Evolutionary conservation across 1,139 yeast genomes (phyloP).

Genomic region (Candida smagusa): DNA sequence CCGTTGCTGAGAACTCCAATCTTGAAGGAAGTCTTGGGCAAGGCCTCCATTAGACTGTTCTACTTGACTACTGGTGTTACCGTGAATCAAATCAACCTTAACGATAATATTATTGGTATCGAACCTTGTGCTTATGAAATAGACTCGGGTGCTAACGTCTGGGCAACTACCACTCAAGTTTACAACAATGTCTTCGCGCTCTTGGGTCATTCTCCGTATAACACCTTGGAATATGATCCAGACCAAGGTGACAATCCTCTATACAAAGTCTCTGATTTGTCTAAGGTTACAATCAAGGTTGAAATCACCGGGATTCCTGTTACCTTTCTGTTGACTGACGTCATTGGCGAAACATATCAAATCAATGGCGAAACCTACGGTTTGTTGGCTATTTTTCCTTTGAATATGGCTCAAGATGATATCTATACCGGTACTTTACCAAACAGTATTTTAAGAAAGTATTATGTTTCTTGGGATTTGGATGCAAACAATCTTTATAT

Average conservation of each 20-base stretch:
- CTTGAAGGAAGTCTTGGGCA: conserved; percentile 11
- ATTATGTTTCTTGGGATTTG: conserved; percentile 20
- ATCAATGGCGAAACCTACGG: conserved; percentile 14
- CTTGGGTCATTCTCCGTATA: conserved; percentile 12
- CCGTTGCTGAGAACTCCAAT: conserved; percentile 18
- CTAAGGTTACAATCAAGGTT: conserved; percentile 9
- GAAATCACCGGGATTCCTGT: conserved; percentile 20
- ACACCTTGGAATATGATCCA: conserved; percentile 3
- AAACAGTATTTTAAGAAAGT: conserved; percentile 16
- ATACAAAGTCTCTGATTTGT: conserved; percentile 5
- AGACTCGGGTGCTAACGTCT: conserved; percentile 20
- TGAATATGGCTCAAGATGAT: conserved; percentile 13
- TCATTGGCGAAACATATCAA: conserved; percentile 12
- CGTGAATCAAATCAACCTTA: conserved; percentile 15
- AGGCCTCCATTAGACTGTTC: conserved; percentile 7
- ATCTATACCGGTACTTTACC: conserved; percentile 19
- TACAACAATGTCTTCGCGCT: conserved; percentile 15
- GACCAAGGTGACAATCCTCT: conserved; percentile 2
- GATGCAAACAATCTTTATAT: conserved; percentile 16
- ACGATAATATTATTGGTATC: conserved; percentile 11
- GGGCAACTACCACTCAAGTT: conserved; percentile 18
- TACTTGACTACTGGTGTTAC: conserved; percentile 16
- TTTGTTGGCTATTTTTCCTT: conserved; percentile 11
- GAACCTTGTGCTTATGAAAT: conserved; percentile 17
- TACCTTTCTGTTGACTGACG: conserved; percentile 16